These are phyloP conservation scores for Cladophialophora carrionii DNA, from an alignment of 2,329 filamentous ascomycete species.

Conservation along the genomic window DNA sequence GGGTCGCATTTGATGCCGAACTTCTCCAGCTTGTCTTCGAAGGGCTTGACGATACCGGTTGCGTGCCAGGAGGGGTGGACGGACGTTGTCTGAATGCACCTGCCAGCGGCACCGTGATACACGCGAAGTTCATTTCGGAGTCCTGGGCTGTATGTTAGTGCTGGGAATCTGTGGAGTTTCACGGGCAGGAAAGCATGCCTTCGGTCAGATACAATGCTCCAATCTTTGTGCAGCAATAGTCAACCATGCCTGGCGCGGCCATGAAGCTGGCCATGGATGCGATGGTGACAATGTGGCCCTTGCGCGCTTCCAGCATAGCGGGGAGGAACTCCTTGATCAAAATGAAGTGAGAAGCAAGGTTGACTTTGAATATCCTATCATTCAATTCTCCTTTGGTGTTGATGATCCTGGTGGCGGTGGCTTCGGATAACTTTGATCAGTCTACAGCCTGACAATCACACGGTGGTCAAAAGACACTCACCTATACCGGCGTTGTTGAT, in stretches of 20 bases:
- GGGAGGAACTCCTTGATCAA: constrained; percentile 70
- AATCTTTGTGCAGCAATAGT: constrained; percentile 70
- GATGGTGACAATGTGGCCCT: constrained; percentile 74
- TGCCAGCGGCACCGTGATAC: constrained; percentile 48
- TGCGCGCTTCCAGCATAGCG: constrained; percentile 63
- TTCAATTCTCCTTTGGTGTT: constrained; percentile 61
- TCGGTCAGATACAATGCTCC: constrained; percentile 71
- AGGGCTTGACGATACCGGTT: constrained; percentile 42
- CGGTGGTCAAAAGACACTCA: constrained; percentile 38
- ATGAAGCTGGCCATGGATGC: constrained; percentile 66
- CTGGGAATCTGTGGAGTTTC: background rate
- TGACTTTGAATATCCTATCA: constrained; percentile 71
- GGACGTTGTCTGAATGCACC: constrained; percentile 32
- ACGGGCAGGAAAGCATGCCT: constrained; percentile 44
- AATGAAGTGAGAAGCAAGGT: constrained; percentile 69
- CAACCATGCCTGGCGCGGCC: constrained; percentile 65
- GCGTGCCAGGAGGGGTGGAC: constrained; percentile 37
- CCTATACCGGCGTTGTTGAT: constrained; percentile 73
- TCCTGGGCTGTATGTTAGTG: constrained; percentile 15
- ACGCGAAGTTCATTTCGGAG: constrained; percentile 62
- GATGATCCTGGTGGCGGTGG: constrained; percentile 62
- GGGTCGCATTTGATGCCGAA: constrained; percentile 49
- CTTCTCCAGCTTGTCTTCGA: constrained; percentile 61
- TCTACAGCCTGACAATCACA: background rate
- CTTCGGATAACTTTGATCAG: constrained; percentile 14